Base-by-base conservation (phyloP, 2,329 filamentous ascomycete genomes). In the Pleomassaria siparia region DNA sequence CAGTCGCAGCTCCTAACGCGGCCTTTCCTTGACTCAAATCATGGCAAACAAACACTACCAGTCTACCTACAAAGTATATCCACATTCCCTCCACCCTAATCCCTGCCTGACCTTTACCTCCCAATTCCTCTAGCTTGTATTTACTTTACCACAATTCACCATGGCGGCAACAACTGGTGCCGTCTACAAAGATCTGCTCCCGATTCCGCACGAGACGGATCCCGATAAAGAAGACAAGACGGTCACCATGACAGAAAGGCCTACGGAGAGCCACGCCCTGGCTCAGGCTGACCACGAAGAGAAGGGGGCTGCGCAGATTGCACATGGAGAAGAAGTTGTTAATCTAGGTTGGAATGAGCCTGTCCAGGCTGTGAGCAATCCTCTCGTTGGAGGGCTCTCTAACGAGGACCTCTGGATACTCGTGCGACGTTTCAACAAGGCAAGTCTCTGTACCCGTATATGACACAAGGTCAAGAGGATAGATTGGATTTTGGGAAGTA, bases 371-470 rank as follows among this genome's bases (percentile, higher is more conserved):
- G 79, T 87, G 26, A 71, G 80, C 0, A 73, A 72, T 22, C 84
- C 82, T 0, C 73, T 91, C 10, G 82, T 89, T 0, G 83, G 84
- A 1, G 85, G 86, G 0, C 66, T 91, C 49, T 75, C 76, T 11
- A 91, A 91, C 53, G 86, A 91, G 30, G 84, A 90, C 51, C 69
- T 90, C 0, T 91, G 87, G 85, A 73, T 88, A 40, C 72, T 91
- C 15, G 73, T 89, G 24, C 76, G 88, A 20, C 78, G 88, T 1
- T 91, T 91, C 67, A 85, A 91, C 66, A 89, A 89, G 76, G 82
- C 82, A 60, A 46, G 48, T 20, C 22, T 46, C 16, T n/a, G 29
- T 30, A 13, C 12, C 8, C 29, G 13, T 9, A 30, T 30, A 6
- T 30, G 36, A 11, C 15, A 11, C 4, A 24, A 7, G 37, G 18